Percentiles rank a stretch among this genome's conserved stretches.
Conservation (phyloP, 2,329 filamentous ascomycete species). For the Pseudocercospora eumusae region DNA sequence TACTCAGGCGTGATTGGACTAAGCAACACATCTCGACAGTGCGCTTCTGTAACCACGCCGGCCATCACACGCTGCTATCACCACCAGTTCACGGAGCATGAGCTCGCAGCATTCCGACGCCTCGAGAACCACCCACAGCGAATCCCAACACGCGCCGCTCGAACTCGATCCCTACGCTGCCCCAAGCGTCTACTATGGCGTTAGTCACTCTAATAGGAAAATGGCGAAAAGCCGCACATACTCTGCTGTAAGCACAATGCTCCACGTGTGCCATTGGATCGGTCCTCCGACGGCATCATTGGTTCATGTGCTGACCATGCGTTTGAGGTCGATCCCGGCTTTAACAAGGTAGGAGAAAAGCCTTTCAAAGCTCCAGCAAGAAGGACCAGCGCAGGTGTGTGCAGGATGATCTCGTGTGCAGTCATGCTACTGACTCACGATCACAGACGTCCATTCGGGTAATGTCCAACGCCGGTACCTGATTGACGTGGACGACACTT, state of each 20-base stretch:
- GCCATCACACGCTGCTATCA: not conserved
- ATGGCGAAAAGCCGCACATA: conserved; percentile 54
- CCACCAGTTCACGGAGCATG: not conserved
- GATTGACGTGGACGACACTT: conserved; percentile 80
- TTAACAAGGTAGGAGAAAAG: conserved; percentile 24
- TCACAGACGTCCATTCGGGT: conserved; percentile 67
- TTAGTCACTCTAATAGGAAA: conserved; percentile 51
- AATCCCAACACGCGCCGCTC: conserved; percentile 25
- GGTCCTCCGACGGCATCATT: not conserved
- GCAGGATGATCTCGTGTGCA: not conserved
- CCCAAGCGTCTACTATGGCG: conserved; percentile 62
- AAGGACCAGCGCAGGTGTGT: conserved; percentile 39
- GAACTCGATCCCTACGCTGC: conserved; percentile 59
- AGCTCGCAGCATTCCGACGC: not conserved
- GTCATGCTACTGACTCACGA: conserved; percentile 8
- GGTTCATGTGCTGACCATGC: conserved; percentile 13
- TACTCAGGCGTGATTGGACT: no score
- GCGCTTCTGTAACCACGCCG: not conserved
- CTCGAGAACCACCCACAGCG: not conserved
- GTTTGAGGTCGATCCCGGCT: conserved; percentile 29
- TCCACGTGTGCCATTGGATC: not conserved
- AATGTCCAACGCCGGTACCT: conserved; percentile 75
- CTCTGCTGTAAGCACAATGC: conserved; percentile 53
- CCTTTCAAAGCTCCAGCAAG: conserved; percentile 30
- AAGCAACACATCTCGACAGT: not conserved